A percentile compares a stretch with the other conserved stretches of the same genome.
Conservation (phyloP, 345 rosid genomes). For the Gossypium ekmanianum region DNA sequence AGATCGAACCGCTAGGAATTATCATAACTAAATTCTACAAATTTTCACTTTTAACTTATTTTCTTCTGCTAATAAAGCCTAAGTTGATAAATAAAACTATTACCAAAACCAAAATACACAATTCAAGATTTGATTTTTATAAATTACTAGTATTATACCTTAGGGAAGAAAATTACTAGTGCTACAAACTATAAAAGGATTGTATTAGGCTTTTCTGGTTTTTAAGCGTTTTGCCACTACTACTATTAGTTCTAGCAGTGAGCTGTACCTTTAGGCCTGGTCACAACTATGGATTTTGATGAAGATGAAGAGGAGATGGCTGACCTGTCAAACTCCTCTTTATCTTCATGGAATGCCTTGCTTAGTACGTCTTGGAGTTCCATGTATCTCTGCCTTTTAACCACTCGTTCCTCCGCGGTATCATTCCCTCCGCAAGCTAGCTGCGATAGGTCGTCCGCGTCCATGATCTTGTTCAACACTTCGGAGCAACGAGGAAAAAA, state of each 20-base stretch:
- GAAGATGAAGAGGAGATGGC: constrained; percentile 44
- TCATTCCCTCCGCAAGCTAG: constrained; percentile 52
- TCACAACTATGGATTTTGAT: constrained; percentile 25
- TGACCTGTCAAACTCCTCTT: constrained; percentile 48
- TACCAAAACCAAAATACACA: too few species aligned
- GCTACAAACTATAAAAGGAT: constrained; percentile 7
- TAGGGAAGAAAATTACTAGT: background rate
- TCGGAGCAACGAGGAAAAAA: constrained; percentile 76
- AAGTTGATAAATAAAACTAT: too few species aligned
- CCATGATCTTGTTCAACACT: constrained; percentile 71
- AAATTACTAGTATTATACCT: background rate
- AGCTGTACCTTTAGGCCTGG: constrained; percentile 29
- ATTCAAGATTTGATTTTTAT: background rate
- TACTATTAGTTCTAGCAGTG: background rate
- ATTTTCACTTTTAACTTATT: too few species aligned
- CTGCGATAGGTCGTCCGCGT: constrained; percentile 49
- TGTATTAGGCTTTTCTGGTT: background rate
- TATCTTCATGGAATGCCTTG: constrained; percentile 63
- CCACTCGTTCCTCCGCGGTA: constrained; percentile 41
- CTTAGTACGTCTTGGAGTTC: constrained; percentile 57
- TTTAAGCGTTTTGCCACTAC: background rate
- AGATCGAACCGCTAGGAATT: too few species aligned
- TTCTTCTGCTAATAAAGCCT: too few species aligned
- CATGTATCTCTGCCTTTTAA: constrained; percentile 50
- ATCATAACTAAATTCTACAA: too few species aligned